Conservation (phyloP, 2,329 filamentous ascomycete species). For the Microascus cirrosus region DNA sequence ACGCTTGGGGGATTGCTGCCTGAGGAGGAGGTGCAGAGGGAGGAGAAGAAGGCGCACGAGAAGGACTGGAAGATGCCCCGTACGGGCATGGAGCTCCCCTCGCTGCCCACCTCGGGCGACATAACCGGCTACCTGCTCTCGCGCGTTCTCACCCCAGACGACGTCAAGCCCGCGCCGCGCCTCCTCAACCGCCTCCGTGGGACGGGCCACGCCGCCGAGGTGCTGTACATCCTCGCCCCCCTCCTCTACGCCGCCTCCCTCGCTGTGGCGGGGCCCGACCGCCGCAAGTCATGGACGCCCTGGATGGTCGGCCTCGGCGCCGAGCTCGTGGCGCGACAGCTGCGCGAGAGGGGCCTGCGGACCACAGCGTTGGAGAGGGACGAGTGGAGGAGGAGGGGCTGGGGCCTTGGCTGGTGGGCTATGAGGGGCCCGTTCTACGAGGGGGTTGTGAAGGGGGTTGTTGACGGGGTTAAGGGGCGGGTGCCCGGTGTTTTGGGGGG, state of each 20-base stretch:
- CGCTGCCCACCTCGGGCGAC: conserved; percentile 67
- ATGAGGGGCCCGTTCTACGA: conserved; percentile 98
- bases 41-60: conserved; percentile 21
- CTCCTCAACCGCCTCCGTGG: conserved; percentile 78
- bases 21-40: conserved; percentile 9
- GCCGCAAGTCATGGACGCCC: conserved; percentile 63
- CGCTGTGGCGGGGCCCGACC: conserved; percentile 9
- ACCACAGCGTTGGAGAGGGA: conserved; percentile 84
- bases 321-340: conserved; percentile 80
- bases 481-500: conserved; percentile 73
- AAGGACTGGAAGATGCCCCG: conserved; percentile 86
- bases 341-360: conserved; percentile 61
- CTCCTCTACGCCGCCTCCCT: conserved; percentile 78
- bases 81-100: conserved; percentile 76
- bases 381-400: conserved; percentile 77
- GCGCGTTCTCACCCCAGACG: conserved; percentile 87
- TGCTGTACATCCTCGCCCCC: conserved; percentile 84
- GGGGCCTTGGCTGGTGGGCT: conserved; percentile 88
- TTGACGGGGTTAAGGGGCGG: conserved; percentile 61
- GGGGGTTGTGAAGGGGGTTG: conserved; percentile 69
- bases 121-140: conserved; percentile 80
- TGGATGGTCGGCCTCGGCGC: conserved; percentile 81
- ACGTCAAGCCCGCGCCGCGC: conserved; percentile 84
- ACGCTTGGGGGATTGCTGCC: conserved; percentile 8
- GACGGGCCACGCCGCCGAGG: conserved; percentile 63